These are phyloP conservation scores for Lasiosphaeria ovina DNA, from an alignment of 495 filamentous ascomycete genomes.

Conservation along the genomic window DNA sequence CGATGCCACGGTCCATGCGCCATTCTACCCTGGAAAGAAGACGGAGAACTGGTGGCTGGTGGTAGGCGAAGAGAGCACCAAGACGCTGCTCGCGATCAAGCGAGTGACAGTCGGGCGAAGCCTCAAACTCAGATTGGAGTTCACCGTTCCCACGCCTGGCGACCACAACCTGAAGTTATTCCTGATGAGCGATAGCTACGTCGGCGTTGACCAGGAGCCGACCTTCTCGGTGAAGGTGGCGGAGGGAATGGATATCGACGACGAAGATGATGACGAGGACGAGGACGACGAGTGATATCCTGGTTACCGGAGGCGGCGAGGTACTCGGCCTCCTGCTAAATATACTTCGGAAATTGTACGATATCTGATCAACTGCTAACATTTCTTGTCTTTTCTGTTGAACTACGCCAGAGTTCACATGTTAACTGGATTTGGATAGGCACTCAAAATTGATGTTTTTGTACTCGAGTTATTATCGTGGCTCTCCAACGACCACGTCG, in stretches of 20 bases:
- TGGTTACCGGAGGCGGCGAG: not conserved
- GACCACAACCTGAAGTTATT: constrained; percentile 86
- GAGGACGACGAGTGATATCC: constrained; percentile 38
- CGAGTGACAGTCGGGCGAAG: constrained; percentile 79
- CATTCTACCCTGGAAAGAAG: constrained; percentile 90
- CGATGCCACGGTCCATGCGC: constrained; percentile 86
- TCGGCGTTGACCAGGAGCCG: constrained; percentile 95
- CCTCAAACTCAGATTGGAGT: constrained; percentile 79
- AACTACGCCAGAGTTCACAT: too few species aligned
- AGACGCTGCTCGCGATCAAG: constrained; percentile 88
- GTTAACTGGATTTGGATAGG: too few species aligned
- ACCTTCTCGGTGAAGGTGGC: constrained; percentile 79
- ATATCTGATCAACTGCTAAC: too few species aligned
- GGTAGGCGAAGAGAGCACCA: constrained; percentile 85
- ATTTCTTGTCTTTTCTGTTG: too few species aligned
- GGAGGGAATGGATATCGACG: constrained; percentile 94
- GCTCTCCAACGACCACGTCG: constrained; percentile 1
- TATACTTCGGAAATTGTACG: too few species aligned
- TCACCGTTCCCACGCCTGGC: constrained; percentile 79
- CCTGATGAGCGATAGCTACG: constrained; percentile 96
- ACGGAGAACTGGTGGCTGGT: constrained; percentile 98
- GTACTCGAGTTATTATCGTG: constrained; percentile 5
- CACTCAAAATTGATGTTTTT: constrained; percentile 14
- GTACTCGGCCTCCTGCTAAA: too few species aligned
- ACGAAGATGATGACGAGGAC: constrained; percentile 75